These are phyloP conservation scores for Jackrogersella minutella DNA, from an alignment of 495 filamentous ascomycete genomes.

Conservation along the genomic window DNA sequence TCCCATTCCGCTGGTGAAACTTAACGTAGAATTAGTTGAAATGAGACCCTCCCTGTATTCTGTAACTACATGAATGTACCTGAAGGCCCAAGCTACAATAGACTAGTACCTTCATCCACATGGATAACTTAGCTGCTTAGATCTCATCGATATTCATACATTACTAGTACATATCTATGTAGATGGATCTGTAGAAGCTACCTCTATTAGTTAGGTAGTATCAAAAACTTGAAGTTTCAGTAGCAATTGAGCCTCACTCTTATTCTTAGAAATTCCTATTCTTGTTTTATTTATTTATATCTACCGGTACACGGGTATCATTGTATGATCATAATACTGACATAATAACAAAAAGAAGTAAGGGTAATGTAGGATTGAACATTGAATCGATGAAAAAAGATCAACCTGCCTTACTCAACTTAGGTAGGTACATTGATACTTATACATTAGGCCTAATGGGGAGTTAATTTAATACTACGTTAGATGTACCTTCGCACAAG, in stretches of 20 bases:
- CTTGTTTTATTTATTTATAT: constrained; percentile 21
- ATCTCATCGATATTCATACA: too few species aligned
- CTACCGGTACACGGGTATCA: background rate
- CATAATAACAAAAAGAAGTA: constrained; percentile 13
- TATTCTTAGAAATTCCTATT: background rate
- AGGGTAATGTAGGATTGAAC: constrained; percentile 15
- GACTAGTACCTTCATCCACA: background rate
- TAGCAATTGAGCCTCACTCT: constrained; percentile 25
- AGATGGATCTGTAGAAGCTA: background rate
- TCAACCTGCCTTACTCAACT: background rate
- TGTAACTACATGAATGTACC: constrained; percentile 13
- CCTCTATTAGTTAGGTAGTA: constrained; percentile 19
- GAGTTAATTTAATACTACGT: constrained; percentile 33
- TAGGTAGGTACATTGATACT: too few species aligned
- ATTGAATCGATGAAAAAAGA: constrained; percentile 16
- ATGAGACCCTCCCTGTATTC: constrained; percentile 19
- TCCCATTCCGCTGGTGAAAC: constrained; percentile 33
- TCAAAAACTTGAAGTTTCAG: constrained; percentile 25
- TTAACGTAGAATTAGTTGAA: constrained; percentile 14
- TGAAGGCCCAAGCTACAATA: constrained; percentile 3
- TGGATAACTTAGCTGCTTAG: too few species aligned
- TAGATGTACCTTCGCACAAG: too few species aligned
- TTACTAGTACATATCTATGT: background rate
- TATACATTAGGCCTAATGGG: constrained; percentile 13
- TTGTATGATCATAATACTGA: constrained; percentile 1